phyloP scores from a whole-genome alignment of 176 grass and related monocot genomes.

The Phoenix roebelenii region DNA sequence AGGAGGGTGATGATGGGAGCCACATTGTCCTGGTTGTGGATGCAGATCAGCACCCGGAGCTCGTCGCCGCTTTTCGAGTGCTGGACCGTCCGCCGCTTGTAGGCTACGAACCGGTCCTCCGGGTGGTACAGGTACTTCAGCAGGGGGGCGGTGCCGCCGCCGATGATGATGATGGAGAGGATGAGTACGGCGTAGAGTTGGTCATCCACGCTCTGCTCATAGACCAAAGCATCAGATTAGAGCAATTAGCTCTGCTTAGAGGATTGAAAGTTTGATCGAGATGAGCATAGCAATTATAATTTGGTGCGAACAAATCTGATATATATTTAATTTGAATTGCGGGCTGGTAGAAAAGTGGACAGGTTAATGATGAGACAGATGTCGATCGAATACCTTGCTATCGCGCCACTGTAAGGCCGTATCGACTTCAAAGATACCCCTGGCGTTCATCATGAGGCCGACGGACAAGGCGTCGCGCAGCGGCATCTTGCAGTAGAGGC shows the following conservation, averaged over 20 bases:
- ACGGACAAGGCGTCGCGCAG: conserved; percentile 29
- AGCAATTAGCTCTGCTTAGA: background rate
- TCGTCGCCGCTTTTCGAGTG: conserved; percentile 43
- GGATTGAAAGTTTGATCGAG: background rate
- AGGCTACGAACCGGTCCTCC: conserved; percentile 57
- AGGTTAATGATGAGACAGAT: background rate
- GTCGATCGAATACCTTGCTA: background rate
- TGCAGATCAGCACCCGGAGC: conserved; percentile 54
- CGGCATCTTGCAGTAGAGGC: conserved; percentile 45
- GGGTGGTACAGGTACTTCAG: conserved; percentile 67
- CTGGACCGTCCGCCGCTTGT: conserved; percentile 49
- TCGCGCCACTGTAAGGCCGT: conserved; percentile 30
- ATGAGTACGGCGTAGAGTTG: conserved; percentile 45
- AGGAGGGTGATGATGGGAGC: conserved; percentile 44
- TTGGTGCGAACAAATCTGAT: too few relatives aligned
- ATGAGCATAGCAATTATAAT: too few relatives aligned
- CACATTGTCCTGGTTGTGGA: conserved; percentile 61
- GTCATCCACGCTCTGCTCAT: conserved; percentile 23
- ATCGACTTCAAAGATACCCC: conserved; percentile 55
- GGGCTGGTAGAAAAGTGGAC: background rate
- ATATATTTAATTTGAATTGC: too few relatives aligned
- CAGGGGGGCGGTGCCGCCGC: conserved; percentile 22
- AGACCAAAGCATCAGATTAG: background rate
- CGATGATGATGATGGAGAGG: conserved; percentile 36
- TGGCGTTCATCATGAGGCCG: conserved; percentile 77